Evolutionary conservation across 2,329 filamentous ascomycete genomes (phyloP).

Genomic region (Stagonosporopsis cucurbitacearum): DNA sequence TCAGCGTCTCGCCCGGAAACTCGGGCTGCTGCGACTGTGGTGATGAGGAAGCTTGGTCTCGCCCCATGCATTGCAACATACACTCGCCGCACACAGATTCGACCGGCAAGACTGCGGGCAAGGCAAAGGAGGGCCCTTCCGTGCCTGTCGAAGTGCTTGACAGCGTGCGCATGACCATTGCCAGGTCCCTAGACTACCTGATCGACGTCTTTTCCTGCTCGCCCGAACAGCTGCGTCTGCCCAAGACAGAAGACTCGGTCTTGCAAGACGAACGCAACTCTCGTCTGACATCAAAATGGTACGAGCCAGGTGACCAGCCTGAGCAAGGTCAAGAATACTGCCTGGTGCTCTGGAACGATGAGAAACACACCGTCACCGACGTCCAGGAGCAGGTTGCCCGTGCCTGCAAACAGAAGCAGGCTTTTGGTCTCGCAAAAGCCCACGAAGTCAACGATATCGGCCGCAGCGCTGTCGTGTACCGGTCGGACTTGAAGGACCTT

Average conservation of each 20-base stretch:
- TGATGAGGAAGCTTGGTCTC: slow-evolving; percentile 91
- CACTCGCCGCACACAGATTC: slow-evolving; percentile 67
- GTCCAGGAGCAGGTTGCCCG: slow-evolving; percentile 88
- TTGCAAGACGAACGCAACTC: slow-evolving; percentile 81
- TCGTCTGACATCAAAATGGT: slow-evolving; percentile 77
- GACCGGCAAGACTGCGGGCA: slow-evolving; percentile 59
- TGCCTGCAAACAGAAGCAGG: slow-evolving; percentile 76
- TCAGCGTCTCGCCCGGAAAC: slow-evolving; percentile 86
- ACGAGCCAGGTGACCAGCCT: slow-evolving; percentile 63
- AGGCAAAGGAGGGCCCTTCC: slow-evolving; percentile 58
- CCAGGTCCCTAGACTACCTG: slow-evolving; percentile 87
- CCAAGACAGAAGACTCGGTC: slow-evolving; percentile 84
- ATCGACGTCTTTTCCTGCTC: slow-evolving; percentile 98
- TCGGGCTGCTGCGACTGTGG: slow-evolving; percentile 98
- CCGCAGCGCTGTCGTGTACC: slow-evolving; percentile 81
- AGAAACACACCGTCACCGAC: slow-evolving; percentile 95
- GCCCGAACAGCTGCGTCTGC: slow-evolving; percentile 87
- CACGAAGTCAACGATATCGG: slow-evolving; percentile 90
- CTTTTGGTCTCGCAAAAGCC: slow-evolving; percentile 75
- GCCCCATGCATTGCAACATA: slow-evolving; percentile 89
- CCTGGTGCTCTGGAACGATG: slow-evolving; percentile 94
- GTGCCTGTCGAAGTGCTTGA: slow-evolving; percentile 78
- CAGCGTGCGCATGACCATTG: slow-evolving; percentile 84
- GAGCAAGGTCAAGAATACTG: slow-evolving; percentile 78
- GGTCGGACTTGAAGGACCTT: slow-evolving; percentile 72